Conservation (phyloP, 1,284 basidiomycete species). For the Phlebopus sp. region DNA sequence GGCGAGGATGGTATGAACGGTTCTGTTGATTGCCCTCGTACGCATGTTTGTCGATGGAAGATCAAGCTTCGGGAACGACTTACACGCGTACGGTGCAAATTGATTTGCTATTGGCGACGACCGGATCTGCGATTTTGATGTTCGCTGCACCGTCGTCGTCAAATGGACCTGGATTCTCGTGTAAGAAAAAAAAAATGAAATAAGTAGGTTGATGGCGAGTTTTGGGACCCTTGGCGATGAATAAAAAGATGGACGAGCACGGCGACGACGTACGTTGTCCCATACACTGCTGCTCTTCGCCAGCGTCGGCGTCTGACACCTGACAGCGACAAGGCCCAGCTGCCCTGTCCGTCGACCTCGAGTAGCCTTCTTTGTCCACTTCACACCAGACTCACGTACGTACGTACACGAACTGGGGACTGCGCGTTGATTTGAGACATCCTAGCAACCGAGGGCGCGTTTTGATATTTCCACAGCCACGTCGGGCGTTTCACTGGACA, state of each 20-base stretch:
- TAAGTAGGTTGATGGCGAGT: background rate
- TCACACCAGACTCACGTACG: background rate
- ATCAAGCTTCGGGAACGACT: background rate
- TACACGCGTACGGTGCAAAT: background rate
- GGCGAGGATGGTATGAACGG: background rate
- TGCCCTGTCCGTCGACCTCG: too few relatives aligned
- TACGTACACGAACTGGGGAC: background rate
- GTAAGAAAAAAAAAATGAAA: background rate
- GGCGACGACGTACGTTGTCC: background rate
- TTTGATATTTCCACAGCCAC: conserved; percentile 13
- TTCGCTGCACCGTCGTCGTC: background rate
- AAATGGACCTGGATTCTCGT: background rate
- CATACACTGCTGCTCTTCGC: background rate
- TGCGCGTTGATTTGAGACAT: background rate
- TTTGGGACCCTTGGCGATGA: background rate
- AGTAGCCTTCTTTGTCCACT: background rate
- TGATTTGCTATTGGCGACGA: background rate
- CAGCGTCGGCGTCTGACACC: background rate
- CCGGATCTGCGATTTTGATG: background rate
- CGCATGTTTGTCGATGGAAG: background rate
- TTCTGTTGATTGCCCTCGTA: background rate
- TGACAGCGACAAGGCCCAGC: background rate
- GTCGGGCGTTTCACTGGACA: conserved; percentile 3
- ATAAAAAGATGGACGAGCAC: background rate
- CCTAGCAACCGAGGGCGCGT: conserved; percentile 4